A percentile compares a stretch with the other conserved stretches of the same genome.
Evolutionary conservation across 2,329 filamentous ascomycete genomes (phyloP).

Genomic region (Didymella pomorum): DNA sequence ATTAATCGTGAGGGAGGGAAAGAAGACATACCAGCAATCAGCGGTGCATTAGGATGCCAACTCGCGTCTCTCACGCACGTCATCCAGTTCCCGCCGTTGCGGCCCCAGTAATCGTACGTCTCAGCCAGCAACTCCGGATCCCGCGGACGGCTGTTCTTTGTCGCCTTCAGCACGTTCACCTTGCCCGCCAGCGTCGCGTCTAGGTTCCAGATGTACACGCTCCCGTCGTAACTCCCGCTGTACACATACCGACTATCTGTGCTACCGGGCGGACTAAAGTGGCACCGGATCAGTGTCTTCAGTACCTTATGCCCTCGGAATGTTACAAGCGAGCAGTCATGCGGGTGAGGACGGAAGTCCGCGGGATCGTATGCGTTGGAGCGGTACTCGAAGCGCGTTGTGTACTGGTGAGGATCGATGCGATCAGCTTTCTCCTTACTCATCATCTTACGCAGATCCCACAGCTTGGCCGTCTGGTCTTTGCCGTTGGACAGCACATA

Average conservation of each 20-base stretch:
- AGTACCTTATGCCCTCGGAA: conserved; percentile 91
- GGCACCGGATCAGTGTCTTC: conserved; percentile 90
- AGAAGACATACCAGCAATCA: conserved; percentile 69
- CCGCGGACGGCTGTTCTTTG: conserved; percentile 66
- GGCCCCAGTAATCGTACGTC: conserved; percentile 64
- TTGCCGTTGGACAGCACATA: conserved; percentile 96
- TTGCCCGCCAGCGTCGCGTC: conserved; percentile 82
- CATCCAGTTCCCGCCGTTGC: conserved; percentile 69
- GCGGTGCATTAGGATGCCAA: conserved; percentile 86
- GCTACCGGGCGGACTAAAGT: conserved; percentile 87
- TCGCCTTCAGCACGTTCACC: conserved; percentile 79
- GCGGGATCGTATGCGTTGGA: conserved; percentile 70
- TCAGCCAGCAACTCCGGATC: conserved; percentile 62
- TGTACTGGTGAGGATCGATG: conserved; percentile 64
- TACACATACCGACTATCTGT: conserved; percentile 94
- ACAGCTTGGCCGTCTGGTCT: conserved; percentile 96
- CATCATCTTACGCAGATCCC: conserved; percentile 93
- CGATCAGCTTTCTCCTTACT: conserved; percentile 69
- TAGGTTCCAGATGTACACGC: conserved; percentile 91
- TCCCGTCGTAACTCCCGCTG: conserved; percentile 87
- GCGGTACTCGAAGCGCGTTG: conserved; percentile 77
- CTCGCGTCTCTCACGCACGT: conserved; percentile 87
- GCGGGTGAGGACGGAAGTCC: conserved; percentile 74
- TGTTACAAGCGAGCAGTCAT: conserved; percentile 92
- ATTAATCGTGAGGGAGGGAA: background rate